Percentiles rank a stretch among this genome's conserved stretches.
Evolutionary conservation across 306 rosid genomes (phyloP).

Genomic region (Quercus parvula): DNA sequence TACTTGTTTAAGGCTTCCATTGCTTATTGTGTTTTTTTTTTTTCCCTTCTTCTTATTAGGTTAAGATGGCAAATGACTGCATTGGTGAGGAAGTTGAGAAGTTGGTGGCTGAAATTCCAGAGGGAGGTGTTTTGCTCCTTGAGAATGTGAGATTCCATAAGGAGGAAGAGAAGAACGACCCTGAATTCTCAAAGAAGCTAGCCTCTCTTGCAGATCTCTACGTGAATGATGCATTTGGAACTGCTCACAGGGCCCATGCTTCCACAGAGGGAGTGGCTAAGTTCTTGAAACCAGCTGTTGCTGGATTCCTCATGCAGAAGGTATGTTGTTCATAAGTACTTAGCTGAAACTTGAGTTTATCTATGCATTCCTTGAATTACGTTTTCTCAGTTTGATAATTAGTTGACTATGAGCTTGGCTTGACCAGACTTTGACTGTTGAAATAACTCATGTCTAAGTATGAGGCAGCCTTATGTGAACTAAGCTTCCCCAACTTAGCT

Average conservation of each 20-base stretch:
- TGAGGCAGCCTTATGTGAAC: not conserved
- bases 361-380: not conserved
- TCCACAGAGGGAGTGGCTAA: slow-evolving; percentile 93
- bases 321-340: slow-evolving; percentile 28
- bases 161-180: slow-evolving; percentile 98
- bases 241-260: slow-evolving; percentile 97
- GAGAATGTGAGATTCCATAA: slow-evolving; percentile 91
- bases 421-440: not conserved
- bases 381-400: not conserved
- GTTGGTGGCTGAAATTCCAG: slow-evolving; percentile 65
- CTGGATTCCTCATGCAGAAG: slow-evolving; percentile 97
- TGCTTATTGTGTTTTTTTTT: too few species aligned
- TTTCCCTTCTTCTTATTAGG: slow-evolving; percentile 34
- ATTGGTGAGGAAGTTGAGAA: slow-evolving; percentile 86
- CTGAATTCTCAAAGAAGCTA: slow-evolving; percentile 83
- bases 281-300: slow-evolving; percentile 84
- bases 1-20: not conserved
- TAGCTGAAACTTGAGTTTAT: not conserved
- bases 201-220: slow-evolving; percentile 93
- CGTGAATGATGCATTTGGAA: slow-evolving; percentile 94
- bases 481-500: not conserved
- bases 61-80: slow-evolving; percentile 62
- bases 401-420: not conserved
- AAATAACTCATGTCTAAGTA: not conserved
- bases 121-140: slow-evolving; percentile 92